Conservation (phyloP, 345 rosid species). For the Populus alba region DNA sequence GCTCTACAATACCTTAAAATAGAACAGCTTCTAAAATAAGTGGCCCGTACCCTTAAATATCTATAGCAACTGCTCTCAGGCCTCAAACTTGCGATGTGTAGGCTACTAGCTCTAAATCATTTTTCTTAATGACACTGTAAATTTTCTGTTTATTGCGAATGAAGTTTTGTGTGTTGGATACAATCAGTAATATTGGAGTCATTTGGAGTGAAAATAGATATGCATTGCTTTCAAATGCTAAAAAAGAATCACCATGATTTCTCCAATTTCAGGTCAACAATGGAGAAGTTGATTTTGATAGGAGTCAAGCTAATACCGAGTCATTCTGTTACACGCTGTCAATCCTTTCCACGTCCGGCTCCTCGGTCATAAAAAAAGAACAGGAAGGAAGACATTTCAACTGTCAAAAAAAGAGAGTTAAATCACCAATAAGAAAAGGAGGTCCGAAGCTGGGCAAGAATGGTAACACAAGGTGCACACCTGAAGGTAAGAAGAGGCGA, state of each 20-base stretch:
- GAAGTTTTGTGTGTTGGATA: not conserved
- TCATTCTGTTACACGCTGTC: slow-evolving; percentile 59
- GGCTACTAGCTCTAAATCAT: not conserved
- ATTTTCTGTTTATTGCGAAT: not conserved
- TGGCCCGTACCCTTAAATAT: not conserved
- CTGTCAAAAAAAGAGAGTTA: slow-evolving; percentile 51
- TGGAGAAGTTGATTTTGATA: slow-evolving; percentile 71
- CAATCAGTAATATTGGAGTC: not conserved
- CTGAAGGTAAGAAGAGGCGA: slow-evolving; percentile 71
- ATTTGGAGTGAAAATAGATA: not conserved
- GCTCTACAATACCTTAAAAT: not conserved
- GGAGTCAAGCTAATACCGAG: slow-evolving; percentile 32
- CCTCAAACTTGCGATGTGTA: not conserved
- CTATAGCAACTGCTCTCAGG: not conserved
- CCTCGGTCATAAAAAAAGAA: slow-evolving; percentile 33
- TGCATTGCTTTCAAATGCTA: not conserved
- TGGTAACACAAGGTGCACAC: slow-evolving; percentile 51
- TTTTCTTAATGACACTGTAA: not conserved
- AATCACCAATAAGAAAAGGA: slow-evolving; percentile 47
- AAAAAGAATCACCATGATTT: not conserved
- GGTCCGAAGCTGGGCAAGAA: slow-evolving; percentile 41
- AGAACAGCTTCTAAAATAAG: not conserved
- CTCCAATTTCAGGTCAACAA: slow-evolving; percentile 71
- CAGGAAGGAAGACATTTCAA: slow-evolving; percentile 20
- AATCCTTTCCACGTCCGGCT: slow-evolving; percentile 73